Percentiles rank a stretch among this genome's conserved stretches.
phyloP scores from a whole-genome alignment of 768 basidiomycete genomes.

The Psilocybe azurescens region DNA sequence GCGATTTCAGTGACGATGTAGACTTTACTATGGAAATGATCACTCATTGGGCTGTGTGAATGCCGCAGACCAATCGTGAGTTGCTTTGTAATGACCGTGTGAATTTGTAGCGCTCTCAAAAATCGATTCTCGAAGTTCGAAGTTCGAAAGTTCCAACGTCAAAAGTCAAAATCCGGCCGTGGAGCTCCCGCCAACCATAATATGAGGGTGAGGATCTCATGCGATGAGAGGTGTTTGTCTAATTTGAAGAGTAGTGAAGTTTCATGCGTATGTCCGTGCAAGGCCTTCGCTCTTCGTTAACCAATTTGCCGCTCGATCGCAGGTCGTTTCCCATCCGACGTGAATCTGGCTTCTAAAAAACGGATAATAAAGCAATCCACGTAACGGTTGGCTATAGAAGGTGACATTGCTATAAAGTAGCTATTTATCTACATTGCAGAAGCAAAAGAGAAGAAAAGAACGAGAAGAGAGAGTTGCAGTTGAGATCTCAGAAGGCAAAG shows the following conservation, averaged over 20 bases:
- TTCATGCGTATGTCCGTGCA: background rate
- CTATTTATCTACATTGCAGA: background rate
- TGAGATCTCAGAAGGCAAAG: background rate
- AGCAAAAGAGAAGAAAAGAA: conserved; percentile 1
- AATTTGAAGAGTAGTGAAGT: background rate
- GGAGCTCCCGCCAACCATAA: too few species aligned
- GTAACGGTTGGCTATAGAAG: background rate
- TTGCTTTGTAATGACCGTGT: too few species aligned
- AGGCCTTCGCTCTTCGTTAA: background rate
- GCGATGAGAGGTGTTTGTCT: too few species aligned
- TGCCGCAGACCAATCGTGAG: too few species aligned
- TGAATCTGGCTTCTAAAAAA: background rate
- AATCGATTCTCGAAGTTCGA: too few species aligned
- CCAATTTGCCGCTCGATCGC: background rate
- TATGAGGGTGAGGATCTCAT: too few species aligned
- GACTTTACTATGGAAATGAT: too few species aligned
- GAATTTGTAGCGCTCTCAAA: too few species aligned
- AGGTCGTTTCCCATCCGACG: background rate
- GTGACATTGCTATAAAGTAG: background rate
- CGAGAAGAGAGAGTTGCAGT: background rate
- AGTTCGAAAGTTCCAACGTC: too few species aligned
- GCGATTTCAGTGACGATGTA: too few species aligned
- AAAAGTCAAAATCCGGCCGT: too few species aligned
- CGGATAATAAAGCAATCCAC: background rate
- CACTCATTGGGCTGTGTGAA: too few species aligned